These are phyloP conservation scores for Aspergillus cristatus DNA, from an alignment of 495 filamentous ascomycete genomes.

Conservation along the genomic window DNA sequence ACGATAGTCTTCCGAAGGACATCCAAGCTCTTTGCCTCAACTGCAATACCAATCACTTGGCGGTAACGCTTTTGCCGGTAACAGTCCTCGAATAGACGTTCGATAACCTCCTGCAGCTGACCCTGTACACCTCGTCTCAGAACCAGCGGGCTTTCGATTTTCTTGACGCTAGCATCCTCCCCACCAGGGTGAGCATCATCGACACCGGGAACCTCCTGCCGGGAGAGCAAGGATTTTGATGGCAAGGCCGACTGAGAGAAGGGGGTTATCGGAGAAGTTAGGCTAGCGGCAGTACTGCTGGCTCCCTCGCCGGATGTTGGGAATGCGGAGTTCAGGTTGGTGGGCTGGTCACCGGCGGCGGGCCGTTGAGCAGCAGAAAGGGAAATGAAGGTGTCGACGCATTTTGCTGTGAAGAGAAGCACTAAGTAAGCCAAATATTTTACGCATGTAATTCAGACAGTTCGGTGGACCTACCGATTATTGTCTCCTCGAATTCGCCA, in stretches of 20 bases:
- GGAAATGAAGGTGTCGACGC: constrained; percentile 94
- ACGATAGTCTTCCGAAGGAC: constrained; percentile 83
- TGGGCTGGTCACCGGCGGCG: constrained; percentile 45
- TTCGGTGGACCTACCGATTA: constrained; percentile 51
- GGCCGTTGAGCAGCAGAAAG: constrained; percentile 64
- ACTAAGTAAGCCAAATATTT: constrained; percentile 3
- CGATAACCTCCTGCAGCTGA: constrained; percentile 71
- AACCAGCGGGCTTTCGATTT: constrained; percentile 45
- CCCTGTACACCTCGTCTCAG: constrained; percentile 51
- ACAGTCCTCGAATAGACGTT: constrained; percentile 85
- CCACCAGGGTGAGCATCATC: constrained; percentile 46
- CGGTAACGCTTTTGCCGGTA: constrained; percentile 79
- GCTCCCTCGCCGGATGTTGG: constrained; percentile 49
- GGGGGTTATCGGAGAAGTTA: constrained; percentile 81
- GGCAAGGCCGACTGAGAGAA: constrained; percentile 88
- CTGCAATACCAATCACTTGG: constrained; percentile 96
- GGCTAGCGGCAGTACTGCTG: constrained; percentile 56
- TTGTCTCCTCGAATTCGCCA: constrained; percentile 97
- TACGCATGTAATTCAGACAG: not conserved
- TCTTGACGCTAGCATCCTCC: constrained; percentile 42
- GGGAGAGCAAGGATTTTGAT: constrained; percentile 85
- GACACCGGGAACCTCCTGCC: constrained; percentile 56
- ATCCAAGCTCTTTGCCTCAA: constrained; percentile 89
- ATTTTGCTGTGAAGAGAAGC: constrained; percentile 55
- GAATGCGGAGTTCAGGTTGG: constrained; percentile 68